Conservation (phyloP, 805 yeast species). For the Sugiyamaella smithiae region DNA sequence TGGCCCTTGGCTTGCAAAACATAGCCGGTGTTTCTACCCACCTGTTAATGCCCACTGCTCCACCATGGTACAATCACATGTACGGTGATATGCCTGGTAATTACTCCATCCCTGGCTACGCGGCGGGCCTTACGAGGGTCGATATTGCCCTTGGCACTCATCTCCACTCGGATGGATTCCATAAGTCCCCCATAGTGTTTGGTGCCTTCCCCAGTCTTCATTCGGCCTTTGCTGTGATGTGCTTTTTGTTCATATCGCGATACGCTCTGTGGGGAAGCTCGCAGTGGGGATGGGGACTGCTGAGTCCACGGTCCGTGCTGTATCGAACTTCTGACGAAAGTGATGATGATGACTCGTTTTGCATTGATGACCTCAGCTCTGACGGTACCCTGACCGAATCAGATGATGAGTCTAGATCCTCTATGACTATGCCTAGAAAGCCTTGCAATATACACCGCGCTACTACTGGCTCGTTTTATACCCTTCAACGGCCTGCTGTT, state of each 20-base stretch:
- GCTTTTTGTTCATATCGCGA: constrained; percentile 44
- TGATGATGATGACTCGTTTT: neutral
- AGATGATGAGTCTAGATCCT: neutral
- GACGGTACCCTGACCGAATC: neutral
- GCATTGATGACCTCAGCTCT: neutral
- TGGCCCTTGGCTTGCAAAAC: constrained; percentile 60
- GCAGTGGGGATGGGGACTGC: constrained; percentile 16
- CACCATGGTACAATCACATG: constrained; percentile 68
- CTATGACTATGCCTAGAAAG: neutral
- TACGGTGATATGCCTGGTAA: constrained; percentile 57
- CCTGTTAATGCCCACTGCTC: constrained; percentile 63
- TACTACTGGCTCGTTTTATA: neutral
- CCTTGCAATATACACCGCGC: neutral
- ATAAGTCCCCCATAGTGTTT: constrained; percentile 65
- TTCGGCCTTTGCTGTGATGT: constrained; percentile 30
- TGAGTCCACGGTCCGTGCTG: neutral
- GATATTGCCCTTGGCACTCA: constrained; percentile 62
- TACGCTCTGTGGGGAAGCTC: constrained; percentile 39
- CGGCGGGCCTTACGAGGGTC: constrained; percentile 68
- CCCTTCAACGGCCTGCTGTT: constrained; percentile 3
- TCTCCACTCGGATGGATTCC: constrained; percentile 59
- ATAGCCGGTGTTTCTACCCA: constrained; percentile 60
- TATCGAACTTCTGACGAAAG: neutral
- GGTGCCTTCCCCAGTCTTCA: constrained; percentile 48
- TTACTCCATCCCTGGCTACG: constrained; percentile 64